phyloP scores from a whole-genome alignment of 2,329 filamentous ascomycete genomes.

The Huntiella moniliformis region DNA sequence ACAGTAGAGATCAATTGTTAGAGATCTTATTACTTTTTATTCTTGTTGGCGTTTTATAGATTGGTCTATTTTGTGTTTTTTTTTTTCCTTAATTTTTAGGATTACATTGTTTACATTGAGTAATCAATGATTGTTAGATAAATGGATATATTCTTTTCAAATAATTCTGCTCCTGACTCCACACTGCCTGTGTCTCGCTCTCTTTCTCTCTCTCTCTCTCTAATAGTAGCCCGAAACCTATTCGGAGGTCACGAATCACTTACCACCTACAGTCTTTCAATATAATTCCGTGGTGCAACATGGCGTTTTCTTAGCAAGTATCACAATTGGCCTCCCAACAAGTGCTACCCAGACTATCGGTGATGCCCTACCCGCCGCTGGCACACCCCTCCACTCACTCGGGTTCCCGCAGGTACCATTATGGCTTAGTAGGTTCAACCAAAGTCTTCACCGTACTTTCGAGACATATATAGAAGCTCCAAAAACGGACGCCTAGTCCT shows the following conservation, averaged over 20 bases:
- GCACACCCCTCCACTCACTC: too few relatives aligned
- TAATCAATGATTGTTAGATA: not conserved
- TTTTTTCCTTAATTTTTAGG: not conserved
- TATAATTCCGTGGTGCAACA: not conserved
- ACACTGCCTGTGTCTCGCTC: not conserved
- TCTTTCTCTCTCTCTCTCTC: not conserved
- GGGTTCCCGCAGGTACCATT: too few relatives aligned
- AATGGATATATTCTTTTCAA: not conserved
- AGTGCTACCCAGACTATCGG: too few relatives aligned
- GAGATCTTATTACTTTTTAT: not conserved
- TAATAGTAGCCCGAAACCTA: not conserved
- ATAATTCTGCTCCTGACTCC: not conserved
- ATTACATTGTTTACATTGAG: too few relatives aligned
- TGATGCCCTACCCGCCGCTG: too few relatives aligned
- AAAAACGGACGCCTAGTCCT: too few relatives aligned
- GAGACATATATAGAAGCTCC: too few relatives aligned
- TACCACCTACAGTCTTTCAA: not conserved
- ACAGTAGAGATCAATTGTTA: too few relatives aligned
- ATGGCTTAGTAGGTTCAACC: too few relatives aligned
- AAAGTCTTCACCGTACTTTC: too few relatives aligned
- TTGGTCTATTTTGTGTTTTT: not conserved
- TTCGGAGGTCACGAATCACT: not conserved
- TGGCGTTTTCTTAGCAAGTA: not conserved
- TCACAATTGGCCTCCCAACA: too few relatives aligned
- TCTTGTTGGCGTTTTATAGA: not conserved